Evolutionary conservation across 169 alveolate species (phyloP).

Genomic region (Plasmodium yoelii): DNA sequence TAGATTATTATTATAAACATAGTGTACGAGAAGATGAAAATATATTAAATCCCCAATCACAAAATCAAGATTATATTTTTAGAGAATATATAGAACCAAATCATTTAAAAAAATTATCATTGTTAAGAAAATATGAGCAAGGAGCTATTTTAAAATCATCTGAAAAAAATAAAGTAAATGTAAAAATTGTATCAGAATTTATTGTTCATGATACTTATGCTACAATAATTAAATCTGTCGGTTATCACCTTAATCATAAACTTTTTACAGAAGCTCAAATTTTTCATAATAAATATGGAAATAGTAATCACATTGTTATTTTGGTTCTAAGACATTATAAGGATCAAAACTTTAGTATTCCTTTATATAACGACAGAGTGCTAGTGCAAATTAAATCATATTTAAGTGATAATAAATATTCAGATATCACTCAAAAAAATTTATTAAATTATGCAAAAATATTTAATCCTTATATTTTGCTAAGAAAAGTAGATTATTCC

Average conservation of each 20-base stretch:
- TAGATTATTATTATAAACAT: conserved; percentile 54
- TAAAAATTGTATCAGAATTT: conserved; percentile 60
- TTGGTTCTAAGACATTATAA: conserved; percentile 80
- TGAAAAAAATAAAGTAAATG: conserved; percentile 64
- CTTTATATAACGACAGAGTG: conserved; percentile 59
- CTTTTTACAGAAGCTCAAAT: conserved; percentile 70
- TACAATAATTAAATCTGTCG: conserved; percentile 29
- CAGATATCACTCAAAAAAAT: conserved; percentile 71
- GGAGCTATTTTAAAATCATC: conserved; percentile 51
- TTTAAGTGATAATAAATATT: conserved; percentile 37
- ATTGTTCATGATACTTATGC: conserved; percentile 47
- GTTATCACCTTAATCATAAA: conserved; percentile 40
- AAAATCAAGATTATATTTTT: conserved; percentile 36
- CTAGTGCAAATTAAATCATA: conserved; percentile 69
- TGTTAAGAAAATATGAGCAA: conserved; percentile 57
- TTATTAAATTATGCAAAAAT: conserved; percentile 62
- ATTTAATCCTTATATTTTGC: conserved; percentile 56
- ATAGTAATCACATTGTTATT: conserved; percentile 77
- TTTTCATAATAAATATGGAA: conserved; percentile 82
- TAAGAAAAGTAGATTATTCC: conserved; percentile 45
- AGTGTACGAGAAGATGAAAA: conserved; percentile 37
- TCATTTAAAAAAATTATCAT: conserved; percentile 45
- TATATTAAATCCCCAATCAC: conserved; percentile 48
- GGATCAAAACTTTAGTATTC: conserved; percentile 41
- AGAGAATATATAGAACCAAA: conserved; percentile 72